phyloP scores from a whole-genome alignment of 2,329 filamentous ascomycete species.

The Epichloe festucae region DNA sequence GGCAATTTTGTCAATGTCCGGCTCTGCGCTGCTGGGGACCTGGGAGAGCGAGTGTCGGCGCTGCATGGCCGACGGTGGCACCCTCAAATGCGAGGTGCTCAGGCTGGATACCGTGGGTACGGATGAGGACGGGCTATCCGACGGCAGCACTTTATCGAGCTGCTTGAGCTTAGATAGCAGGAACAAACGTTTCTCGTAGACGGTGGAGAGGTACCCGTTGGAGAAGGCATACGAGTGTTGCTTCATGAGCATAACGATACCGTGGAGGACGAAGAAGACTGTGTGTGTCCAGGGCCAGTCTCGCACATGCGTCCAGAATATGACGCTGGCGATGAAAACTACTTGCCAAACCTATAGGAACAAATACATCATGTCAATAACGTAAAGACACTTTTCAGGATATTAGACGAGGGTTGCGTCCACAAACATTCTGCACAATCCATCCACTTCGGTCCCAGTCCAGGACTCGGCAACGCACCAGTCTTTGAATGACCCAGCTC shows the following conservation, averaged over 20 bases:
- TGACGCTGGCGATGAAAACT: slow-evolving; percentile 45
- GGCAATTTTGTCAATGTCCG: slow-evolving; percentile 47
- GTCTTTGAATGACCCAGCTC: slow-evolving; percentile 50
- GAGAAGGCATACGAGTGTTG: slow-evolving; percentile 71
- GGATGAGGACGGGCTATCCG: slow-evolving; percentile 28
- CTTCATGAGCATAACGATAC: slow-evolving; percentile 70
- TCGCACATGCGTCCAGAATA: slow-evolving; percentile 54
- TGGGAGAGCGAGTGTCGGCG: slow-evolving; percentile 28
- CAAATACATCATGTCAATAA: neutral
- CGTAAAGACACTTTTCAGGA: no score
- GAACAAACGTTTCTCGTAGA: slow-evolving; percentile 36
- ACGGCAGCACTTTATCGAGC: slow-evolving; percentile 39
- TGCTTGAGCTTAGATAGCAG: slow-evolving; percentile 39
- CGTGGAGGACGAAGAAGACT: slow-evolving; percentile 64
- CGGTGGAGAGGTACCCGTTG: slow-evolving; percentile 57
- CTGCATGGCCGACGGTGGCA: slow-evolving; percentile 28
- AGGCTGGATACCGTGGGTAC: slow-evolving; percentile 28
- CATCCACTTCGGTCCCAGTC: slow-evolving; percentile 58
- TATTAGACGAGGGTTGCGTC: neutral
- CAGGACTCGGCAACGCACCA: slow-evolving; percentile 44
- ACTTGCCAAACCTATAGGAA: slow-evolving; percentile 49
- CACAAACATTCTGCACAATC: slow-evolving; percentile 54
- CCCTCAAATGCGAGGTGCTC: slow-evolving; percentile 31
- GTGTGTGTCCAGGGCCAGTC: slow-evolving; percentile 79
- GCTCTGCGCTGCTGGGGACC: slow-evolving; percentile 23